Base-by-base conservation (phyloP, 140 eudicot genomes). In the Bidens hawaiensis region DNA sequence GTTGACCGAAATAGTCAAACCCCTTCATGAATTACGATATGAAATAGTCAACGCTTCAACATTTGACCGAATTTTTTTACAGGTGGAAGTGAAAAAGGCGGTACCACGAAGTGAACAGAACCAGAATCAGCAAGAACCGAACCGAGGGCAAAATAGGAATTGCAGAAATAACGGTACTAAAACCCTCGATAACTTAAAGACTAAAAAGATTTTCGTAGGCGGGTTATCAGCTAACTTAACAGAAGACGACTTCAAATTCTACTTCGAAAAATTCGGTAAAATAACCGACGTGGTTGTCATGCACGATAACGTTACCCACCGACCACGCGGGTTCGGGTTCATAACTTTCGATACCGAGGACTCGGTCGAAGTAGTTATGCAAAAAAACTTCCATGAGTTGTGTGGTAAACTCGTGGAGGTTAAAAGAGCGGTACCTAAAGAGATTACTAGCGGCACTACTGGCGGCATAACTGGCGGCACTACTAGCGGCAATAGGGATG, bases 291-390 rank as follows among this genome's bases (percentile, higher is more conserved):
- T 85, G 50, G 96, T 91, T 3, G 95, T 91, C 55, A 91, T 91
- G 95, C 95, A 85, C 33, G 96, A 91, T 48, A 84, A 81, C 22
- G 46, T 78, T 46, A 85, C 96, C 41, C 89, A 79, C 21, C 67
- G 95, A 65, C 95, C 96, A 19, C 87, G 96, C 55, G 98, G 99
- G 1, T 91, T 91, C 33, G 96, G 98, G 10, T 91, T 91, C 49
- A 83, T 91, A 8, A 85, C 96, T 45, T 91, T 87, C 8, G 96
- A 87, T n/a, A 75, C 93, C 0, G 95, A 91, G 75, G 96, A 91
- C 18, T 80, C 85, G 0, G 98, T 88, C 18, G 95, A 91, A 61
- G 71, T 82, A 31, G 90, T 88, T 38, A 76, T 85, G 89, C 75
- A 77, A 74, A 75, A 70, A 56, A 82, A 73, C 60, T 85, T 82